These are phyloP conservation scores for Calonectria leucothoes DNA, from an alignment of 2,329 filamentous ascomycete genomes.

Conservation along the genomic window DNA sequence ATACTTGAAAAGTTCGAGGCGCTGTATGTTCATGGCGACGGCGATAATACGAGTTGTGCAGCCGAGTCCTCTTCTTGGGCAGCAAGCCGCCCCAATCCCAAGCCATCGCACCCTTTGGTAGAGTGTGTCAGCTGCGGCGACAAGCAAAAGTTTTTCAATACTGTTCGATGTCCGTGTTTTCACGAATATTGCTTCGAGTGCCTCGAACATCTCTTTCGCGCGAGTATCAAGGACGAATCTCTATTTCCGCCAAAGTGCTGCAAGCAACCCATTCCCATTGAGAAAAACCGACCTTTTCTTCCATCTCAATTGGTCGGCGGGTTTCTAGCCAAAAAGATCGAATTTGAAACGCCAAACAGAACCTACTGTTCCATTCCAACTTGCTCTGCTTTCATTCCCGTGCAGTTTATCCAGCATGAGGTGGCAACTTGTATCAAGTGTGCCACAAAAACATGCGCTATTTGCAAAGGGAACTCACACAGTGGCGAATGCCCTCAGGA, in stretches of 20 bases:
- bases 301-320: slow-evolving; percentile 43
- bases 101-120: background rate
- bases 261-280: slow-evolving; percentile 51
- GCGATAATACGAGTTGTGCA: background rate
- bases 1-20: background rate
- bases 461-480: slow-evolving; percentile 62
- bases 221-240: slow-evolving; percentile 59
- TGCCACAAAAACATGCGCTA: slow-evolving; percentile 55
- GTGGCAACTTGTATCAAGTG: slow-evolving; percentile 58
- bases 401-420: slow-evolving; percentile 42
- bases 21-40: background rate
- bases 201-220: slow-evolving; percentile 56
- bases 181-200: slow-evolving; percentile 66
- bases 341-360: slow-evolving; percentile 59
- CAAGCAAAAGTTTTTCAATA: background rate
- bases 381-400: slow-evolving; percentile 61
- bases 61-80: slow-evolving; percentile 4
- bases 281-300: slow-evolving; percentile 50
- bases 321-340: slow-evolving; percentile 59
- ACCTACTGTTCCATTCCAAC: slow-evolving; percentile 60
- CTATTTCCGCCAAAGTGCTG: slow-evolving; percentile 69
- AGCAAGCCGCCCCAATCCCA: background rate
- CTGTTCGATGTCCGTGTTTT: background rate
- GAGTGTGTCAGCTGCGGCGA: slow-evolving; percentile 1
- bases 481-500: slow-evolving; percentile 61